These are phyloP conservation scores for Ustilago crameri DNA, from an alignment of 1,284 basidiomycete genomes.

Conservation along the genomic window DNA sequence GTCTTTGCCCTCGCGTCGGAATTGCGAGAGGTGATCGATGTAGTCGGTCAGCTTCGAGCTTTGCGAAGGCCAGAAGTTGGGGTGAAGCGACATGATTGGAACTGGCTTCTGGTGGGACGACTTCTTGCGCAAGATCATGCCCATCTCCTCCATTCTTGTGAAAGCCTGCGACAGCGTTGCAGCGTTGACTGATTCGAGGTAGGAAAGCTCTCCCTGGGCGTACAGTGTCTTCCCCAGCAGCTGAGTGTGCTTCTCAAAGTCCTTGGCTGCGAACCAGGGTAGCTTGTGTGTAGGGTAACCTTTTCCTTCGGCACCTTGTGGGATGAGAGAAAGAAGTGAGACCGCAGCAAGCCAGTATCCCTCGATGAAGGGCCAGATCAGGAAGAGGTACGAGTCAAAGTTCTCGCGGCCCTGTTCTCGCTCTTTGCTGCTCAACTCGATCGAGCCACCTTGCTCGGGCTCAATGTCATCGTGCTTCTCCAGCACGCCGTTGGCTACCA, in stretches of 20 bases:
- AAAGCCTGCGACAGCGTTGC: constrained; percentile 62
- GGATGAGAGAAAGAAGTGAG: constrained; percentile 66
- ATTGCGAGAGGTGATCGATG: constrained; percentile 62
- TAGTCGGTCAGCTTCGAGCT: constrained; percentile 60
- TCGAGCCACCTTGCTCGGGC: constrained; percentile 37
- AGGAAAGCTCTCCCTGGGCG: constrained; percentile 67
- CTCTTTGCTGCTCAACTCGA: constrained; percentile 53
- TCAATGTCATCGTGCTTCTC: constrained; percentile 33
- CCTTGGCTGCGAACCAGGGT: constrained; percentile 66
- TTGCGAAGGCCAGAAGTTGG: constrained; percentile 61
- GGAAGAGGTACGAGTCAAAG: constrained; percentile 64
- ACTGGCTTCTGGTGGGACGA: constrained; percentile 62
- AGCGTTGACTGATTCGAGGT: constrained; percentile 65
- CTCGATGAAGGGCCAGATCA: constrained; percentile 65
- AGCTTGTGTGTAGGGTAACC: constrained; percentile 41
- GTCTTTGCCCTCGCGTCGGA: constrained; percentile 68
- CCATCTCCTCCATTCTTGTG: constrained; percentile 58
- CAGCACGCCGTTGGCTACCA: constrained; percentile 45
- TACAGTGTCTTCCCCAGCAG: constrained; percentile 68
- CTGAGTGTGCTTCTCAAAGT: constrained; percentile 67
- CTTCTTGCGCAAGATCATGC: constrained; percentile 54
- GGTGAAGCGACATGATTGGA: constrained; percentile 66
- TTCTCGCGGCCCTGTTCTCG: constrained; percentile 64
- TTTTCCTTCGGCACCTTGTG: constrained; percentile 20
- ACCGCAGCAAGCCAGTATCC: constrained; percentile 69